Evolutionary conservation across 2,329 filamentous ascomycete genomes (phyloP), one percentile per base, ranked within the genome.

Genomic region (Phaeosphaeriaceae sp.): DNA sequence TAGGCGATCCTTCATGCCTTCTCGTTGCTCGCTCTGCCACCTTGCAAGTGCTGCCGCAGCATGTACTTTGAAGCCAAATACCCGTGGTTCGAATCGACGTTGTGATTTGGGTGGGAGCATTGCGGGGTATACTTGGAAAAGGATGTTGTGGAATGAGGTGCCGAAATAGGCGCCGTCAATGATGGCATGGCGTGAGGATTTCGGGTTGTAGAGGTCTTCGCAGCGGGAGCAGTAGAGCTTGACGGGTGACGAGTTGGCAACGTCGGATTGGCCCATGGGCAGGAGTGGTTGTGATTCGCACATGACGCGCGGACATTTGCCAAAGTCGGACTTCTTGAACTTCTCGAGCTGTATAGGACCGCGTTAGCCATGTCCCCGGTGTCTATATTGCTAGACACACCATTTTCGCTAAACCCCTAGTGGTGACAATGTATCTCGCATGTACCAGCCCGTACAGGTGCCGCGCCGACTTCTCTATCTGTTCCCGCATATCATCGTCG

Each of bases 101-200:
- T 89, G 84, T 68, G 88, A 92, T 85, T 98, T 99, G 66, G 88
- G 83, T 2, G 95, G 95, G 51, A 96, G 88, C 68, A 99, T 85
- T 22, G 91, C 88, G 6, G 95, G 94, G 77, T 98, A 98, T 54
- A 99, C 95, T 79, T 99, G 95, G 83, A 99, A 98, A 62, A 99
- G 88, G 79, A 99, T 97, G 81, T 97, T 97, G 84, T 97, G 94
- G 84, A 99, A 99, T 2, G 92, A 96, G 48, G 94, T 93, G 68
- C 95, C 95, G 69, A 99, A 99, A 84, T 98, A 99, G 65, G 95
- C 95, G 63, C 95, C 95, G 76, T 99, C 95, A 72, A 99, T 97
- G 58, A 91, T 87, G 51, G 93, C 93, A 80, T 99, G 95, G 25
- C 95, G 92, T 20, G 92, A 94, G 3, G 95, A 98, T 79, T 99